Base-by-base conservation (phyloP, 2,329 filamentous ascomycete species). In the Didymellaceae sp. region DNA sequence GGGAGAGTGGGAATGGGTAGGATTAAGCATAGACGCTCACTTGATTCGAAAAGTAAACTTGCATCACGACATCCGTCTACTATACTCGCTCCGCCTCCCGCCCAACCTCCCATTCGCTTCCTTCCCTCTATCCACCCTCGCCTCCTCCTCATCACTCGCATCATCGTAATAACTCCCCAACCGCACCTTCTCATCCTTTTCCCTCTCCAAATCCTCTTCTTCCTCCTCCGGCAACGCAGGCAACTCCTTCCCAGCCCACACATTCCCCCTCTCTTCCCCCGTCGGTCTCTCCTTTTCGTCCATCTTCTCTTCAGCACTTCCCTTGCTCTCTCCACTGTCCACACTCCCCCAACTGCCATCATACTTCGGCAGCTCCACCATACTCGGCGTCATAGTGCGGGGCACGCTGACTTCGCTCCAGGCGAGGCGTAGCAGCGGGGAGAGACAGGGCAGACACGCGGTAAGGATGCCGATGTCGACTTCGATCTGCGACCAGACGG, bases 401-500 rank as follows among this genome's bases (percentile, higher is more conserved):
- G 54, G 51, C 3, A 55, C 46, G 2, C 53, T 57, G 43, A 49
- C 52, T 9, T 55, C 52, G 8, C 38, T 55, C 56, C 57, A 64
- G n/a, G 52, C 37, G n/a, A 57, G 55, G 30, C 62, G 62, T 8
- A 69, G 26, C 2, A 67, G 42, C 4, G 65, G 66, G 2, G 50
- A 63, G 2, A 68, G 51, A 16, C 63, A 62, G 5, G 66, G 63
- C 4, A 68, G 59, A 10, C 62, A 66, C 2, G 65, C 66, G 5
- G 63, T 64, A 8, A 68, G 25, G 28, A 69, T 67, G 34, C 63
- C 57, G 2, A 65, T 48, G 34, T 67, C 62, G 37, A 69, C 65
- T 54, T 69, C 66, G 31, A 69, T 64, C 30, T 69, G 63, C 2
- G 64, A 67, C 66, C 66, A 68, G 1, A 67, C 59, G 6, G 65